phyloP scores from a whole-genome alignment of 345 rosid species.

The Iberis pinnata region DNA sequence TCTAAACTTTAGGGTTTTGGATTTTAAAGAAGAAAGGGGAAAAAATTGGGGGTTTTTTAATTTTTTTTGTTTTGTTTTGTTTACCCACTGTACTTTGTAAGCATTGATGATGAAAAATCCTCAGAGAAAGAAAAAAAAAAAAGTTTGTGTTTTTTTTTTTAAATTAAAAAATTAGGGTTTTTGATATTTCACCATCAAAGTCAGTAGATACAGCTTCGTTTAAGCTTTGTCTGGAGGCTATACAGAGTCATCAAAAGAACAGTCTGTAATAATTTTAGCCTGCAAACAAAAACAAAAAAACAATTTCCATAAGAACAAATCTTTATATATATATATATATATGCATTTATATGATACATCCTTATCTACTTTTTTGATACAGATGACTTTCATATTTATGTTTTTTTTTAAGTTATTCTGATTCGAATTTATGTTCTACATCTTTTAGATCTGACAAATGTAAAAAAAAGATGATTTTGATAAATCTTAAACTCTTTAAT shows the following conservation, averaged over 20 bases:
- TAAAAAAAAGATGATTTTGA: background rate
- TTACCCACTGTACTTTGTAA: constrained; percentile 20
- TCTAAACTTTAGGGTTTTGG: constrained; percentile 18
- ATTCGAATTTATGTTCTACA: constrained; percentile 11
- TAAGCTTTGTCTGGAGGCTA: constrained; percentile 46
- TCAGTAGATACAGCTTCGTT: constrained; percentile 57
- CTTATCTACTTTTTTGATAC: constrained; percentile 17
- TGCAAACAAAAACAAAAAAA: constrained; percentile 31
- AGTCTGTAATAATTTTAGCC: constrained; percentile 49
- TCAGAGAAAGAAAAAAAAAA: constrained; percentile 33
- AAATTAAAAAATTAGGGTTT: constrained; percentile 28
- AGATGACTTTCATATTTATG: constrained; percentile 4
- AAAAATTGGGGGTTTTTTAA: constrained; percentile 10
- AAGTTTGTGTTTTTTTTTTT: constrained; percentile 28
- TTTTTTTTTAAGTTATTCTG: constrained; percentile 17
- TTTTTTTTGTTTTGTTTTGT: background rate
- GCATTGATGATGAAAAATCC: constrained; percentile 31
- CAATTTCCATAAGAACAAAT: constrained; percentile 30
- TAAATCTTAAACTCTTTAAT: background rate
- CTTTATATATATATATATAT: background rate
- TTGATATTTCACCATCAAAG: constrained; percentile 73
- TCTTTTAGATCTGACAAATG: constrained; percentile 27
- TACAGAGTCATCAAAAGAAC: constrained; percentile 53
- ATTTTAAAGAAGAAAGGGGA: constrained; percentile 13
- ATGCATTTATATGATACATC: constrained; percentile 3